Evolutionary conservation across 345 rosid genomes (phyloP).

Genomic region (Populus euphratica): DNA sequence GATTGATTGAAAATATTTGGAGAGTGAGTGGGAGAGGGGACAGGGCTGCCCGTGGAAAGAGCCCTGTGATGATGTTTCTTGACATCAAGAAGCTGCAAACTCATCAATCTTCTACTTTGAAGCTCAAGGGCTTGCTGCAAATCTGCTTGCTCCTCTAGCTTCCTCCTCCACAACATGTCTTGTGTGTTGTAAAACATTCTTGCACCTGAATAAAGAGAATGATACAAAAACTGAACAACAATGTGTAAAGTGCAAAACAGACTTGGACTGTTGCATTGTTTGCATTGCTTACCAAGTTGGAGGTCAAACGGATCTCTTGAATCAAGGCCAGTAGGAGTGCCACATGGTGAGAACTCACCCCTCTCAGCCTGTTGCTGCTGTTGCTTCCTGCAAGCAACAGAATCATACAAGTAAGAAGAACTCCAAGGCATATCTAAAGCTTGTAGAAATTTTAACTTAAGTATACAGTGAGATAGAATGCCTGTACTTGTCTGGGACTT

Average conservation of each 20-base stretch:
- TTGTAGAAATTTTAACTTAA: not conserved
- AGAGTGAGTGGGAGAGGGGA: constrained; percentile 51
- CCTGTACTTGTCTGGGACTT: constrained; percentile 86
- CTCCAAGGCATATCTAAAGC: not conserved
- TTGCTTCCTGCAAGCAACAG: constrained; percentile 39
- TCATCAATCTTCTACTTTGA: constrained; percentile 73
- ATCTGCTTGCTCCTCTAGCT: constrained; percentile 71
- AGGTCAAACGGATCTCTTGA: constrained; percentile 63
- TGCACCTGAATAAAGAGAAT: constrained; percentile 35
- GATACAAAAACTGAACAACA: not conserved
- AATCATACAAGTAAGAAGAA: constrained; percentile 3
- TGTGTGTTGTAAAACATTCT: constrained; percentile 63
- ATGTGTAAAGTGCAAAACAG: not conserved
- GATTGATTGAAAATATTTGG: constrained; percentile 52
- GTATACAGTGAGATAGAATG: constrained; percentile 22
- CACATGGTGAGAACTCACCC: constrained; percentile 61
- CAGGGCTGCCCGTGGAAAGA: constrained; percentile 57
- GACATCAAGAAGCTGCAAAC: constrained; percentile 73
- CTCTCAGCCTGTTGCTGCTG: constrained; percentile 48
- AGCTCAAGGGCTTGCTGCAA: constrained; percentile 69
- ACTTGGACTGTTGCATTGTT: not conserved
- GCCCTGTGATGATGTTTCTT: constrained; percentile 71
- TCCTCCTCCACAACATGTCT: constrained; percentile 71
- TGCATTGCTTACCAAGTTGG: constrained; percentile 41
- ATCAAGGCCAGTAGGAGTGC: constrained; percentile 72